Evolutionary conservation across 2,329 filamentous ascomycete genomes (phyloP), one percentile per base, ranked within the genome.

Genomic region (Xylariaceae sp.): DNA sequence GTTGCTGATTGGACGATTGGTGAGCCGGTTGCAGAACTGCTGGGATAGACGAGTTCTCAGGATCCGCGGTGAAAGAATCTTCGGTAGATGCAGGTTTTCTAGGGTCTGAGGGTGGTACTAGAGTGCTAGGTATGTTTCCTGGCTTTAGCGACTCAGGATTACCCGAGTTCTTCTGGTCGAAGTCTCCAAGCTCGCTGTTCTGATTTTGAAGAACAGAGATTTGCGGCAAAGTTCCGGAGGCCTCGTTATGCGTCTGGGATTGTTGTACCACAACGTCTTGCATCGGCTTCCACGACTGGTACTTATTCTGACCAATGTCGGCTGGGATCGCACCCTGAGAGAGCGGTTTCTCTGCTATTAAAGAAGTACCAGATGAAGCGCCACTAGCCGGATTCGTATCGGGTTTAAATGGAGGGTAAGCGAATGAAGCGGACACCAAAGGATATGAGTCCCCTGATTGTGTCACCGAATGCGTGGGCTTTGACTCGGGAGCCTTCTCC

Each of bases 361-460:
- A 40, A 23, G 14, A 1, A 34, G 34, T n/a, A 7, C 24, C 40
- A 3, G 44, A n/a, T n/a, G 48, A 45, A 16, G 28, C 26, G 7
- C 17, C 11, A 40, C 58, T 33, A 11, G 4, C 4, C 26, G 58
- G 24, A 14, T 28, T 43, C 12, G 31, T 36, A 19, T 55, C 19
- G 2, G 53, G 12, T 33, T 63, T 65, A 33, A 65, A 36, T 3
- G 67, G 63, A 34, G 66, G 64, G 44, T 67, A 70, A 3, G 66
- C 60, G 31, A 72, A 72, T 6, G 69, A 71, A 44, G 70, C 69
- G n/a, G 62, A 70, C 12, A 65, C 60, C n/a, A 71, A 37, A 9
- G 70, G 66, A 36, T 66, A 66, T 23, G 65, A 52, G 24, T 65
- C 64, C 17, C 65, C 65, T 4, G 62, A 49, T 34, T 65, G 53